Evolutionary conservation across 2,329 filamentous ascomycete species (phyloP).

Genomic region (Aspergillus spinulosporus): DNA sequence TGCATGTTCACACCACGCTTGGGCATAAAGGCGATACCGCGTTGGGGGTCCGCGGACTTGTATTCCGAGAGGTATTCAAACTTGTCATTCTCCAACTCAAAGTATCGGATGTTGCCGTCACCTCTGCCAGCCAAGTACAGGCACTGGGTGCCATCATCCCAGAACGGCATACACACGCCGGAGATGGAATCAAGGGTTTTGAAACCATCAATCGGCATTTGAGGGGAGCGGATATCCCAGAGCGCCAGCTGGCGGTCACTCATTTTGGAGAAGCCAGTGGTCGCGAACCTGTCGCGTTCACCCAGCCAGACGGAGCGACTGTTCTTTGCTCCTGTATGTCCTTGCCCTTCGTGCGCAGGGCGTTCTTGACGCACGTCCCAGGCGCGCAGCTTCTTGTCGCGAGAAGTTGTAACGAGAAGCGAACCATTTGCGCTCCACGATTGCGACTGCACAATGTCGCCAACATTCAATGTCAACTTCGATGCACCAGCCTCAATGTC

Average conservation of each 20-base stretch:
- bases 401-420: slow-evolving; percentile 84
- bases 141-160: slow-evolving; percentile 95
- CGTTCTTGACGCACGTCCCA: slow-evolving; percentile 97
- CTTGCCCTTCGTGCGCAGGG: slow-evolving; percentile 77
- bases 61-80: slow-evolving; percentile 97
- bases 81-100: slow-evolving; percentile 97
- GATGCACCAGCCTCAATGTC: slow-evolving; percentile 78
- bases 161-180: slow-evolving; percentile 98
- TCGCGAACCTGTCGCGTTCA: slow-evolving; percentile 92
- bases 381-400: slow-evolving; percentile 96
- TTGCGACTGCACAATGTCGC: slow-evolving; percentile 90
- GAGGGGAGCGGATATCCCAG: slow-evolving; percentile 83
- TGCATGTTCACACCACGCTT: slow-evolving; percentile 95
- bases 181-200: slow-evolving; percentile 90
- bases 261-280: slow-evolving; percentile 97
- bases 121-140: slow-evolving; percentile 96
- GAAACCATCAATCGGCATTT: slow-evolving; percentile 85
- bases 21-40: slow-evolving; percentile 90
- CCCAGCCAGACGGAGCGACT: slow-evolving; percentile 96
- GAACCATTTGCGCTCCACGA: slow-evolving; percentile 92
- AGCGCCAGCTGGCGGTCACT: slow-evolving; percentile 94
- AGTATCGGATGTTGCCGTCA: slow-evolving; percentile 99
- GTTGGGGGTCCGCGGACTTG: slow-evolving; percentile 93
- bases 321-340: slow-evolving; percentile 94
- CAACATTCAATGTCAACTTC: slow-evolving; percentile 76